phyloP scores from a whole-genome alignment of 2,329 filamentous ascomycete species.

The Calycina herbarum region DNA sequence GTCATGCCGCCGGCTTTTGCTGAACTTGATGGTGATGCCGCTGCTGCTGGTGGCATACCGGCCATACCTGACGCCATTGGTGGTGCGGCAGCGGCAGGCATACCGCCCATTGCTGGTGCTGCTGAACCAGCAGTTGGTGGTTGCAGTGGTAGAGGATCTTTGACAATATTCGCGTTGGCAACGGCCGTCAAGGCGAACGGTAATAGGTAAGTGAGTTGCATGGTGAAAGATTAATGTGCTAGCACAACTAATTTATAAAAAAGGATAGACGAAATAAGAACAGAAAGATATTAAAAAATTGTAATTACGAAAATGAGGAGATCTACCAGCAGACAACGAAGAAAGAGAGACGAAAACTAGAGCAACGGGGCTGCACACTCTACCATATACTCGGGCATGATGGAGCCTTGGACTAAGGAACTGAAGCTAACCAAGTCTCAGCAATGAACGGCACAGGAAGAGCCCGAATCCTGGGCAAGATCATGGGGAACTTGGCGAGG shows the following conservation, averaged over 20 bases:
- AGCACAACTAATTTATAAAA: neutral
- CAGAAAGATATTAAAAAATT: neutral
- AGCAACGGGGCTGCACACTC: neutral
- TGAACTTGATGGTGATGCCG: neutral
- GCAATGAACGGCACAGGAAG: slow-evolving; percentile 4
- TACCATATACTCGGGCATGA: slow-evolving; percentile 10
- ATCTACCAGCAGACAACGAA: slow-evolving; percentile 11
- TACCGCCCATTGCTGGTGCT: neutral
- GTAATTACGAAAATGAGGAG: slow-evolving; percentile 7
- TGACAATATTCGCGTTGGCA: slow-evolving; percentile 5
- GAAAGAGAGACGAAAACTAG: neutral
- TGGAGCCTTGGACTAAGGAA: neutral
- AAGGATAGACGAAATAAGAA: neutral
- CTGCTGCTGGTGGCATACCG: neutral
- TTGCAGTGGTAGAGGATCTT: slow-evolving; percentile 3
- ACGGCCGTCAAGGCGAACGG: slow-evolving; percentile 10
- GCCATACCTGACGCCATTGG: neutral
- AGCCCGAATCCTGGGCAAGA: slow-evolving; percentile 7
- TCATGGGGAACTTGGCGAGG: neutral
- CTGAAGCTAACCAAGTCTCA: slow-evolving; percentile 6
- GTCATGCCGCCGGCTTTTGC: neutral
- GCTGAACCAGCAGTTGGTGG: neutral
- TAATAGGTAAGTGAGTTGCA: slow-evolving; percentile 14
- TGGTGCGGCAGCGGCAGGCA: neutral
- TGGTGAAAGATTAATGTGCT: slow-evolving; percentile 6